Base-by-base conservation (phyloP, 176 grass and related monocot species). In the Areca catechu region DNA sequence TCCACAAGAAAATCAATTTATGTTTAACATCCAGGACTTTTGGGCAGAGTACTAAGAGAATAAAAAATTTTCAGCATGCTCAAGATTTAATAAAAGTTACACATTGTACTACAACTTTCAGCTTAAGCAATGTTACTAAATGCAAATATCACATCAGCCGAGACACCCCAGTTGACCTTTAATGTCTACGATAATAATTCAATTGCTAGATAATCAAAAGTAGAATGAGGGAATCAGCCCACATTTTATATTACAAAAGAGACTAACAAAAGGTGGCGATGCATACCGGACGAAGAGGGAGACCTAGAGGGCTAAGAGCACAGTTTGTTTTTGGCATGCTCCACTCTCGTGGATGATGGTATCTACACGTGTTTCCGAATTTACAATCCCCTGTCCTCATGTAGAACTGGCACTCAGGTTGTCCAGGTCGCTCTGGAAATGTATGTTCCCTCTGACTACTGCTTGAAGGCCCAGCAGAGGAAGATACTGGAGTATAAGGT, bases 401-500 rank as follows among this genome's bases (percentile, higher is more conserved):
- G 71, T 85, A 90, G 71, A 82, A 77, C 25, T 90, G 74, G 49
- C 86, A 90, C 43, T 90, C 86, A 66, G 86, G 86, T 50, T 90
- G 86, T 17, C 86, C 86, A 66, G 82, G 86, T 18, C 86, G 68
- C 21, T 81, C 82, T 48, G 86, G 86, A 54, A 79, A 85, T 15
- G 16, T 58, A 60, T 57, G 57, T 54, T 75, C 86, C 66, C 77
- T 76, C 28, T 73, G 77, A 60, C 67, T 72, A 60, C 70, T 70
- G 52, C 23, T 70, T 66, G 75, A 76, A 78, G 65, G 71, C 53
- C 67, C 60, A 60, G 63, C 22, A 62, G 75, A 85, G 57, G 81
- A 56, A 60, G 73, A 76, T 20, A 79, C 21, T 7, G 55, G 74
- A 1, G 71, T 49, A 75, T 85, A 81, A 54, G 74, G 77, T 72